These are phyloP conservation scores for Boletellus ananas DNA, from an alignment of 768 basidiomycete genomes.

Conservation along the genomic window DNA sequence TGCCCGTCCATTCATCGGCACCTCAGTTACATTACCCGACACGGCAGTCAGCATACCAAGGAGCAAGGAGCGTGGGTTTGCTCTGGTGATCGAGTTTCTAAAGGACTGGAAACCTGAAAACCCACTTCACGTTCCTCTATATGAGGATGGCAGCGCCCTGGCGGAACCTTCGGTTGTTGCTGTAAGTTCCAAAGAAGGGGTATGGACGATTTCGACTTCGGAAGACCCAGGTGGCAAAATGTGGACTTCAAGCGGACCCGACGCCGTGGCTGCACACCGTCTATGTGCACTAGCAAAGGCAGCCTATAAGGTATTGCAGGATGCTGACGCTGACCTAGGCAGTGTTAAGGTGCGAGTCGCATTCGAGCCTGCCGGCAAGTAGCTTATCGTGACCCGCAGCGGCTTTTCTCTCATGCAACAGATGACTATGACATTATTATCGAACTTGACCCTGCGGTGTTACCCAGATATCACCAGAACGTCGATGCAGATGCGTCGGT, in stretches of 20 bases:
- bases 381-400: constrained; percentile 38
- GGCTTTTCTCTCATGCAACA: constrained; percentile 81
- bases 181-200: constrained; percentile 38
- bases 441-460: constrained; percentile 56
- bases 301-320: constrained; percentile 57
- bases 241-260: constrained; percentile 72
- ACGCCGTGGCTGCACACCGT: constrained; percentile 68
- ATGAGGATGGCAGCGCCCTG: constrained; percentile 29
- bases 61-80: constrained; percentile 80
- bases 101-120: constrained; percentile 83
- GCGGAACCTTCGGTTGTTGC: constrained; percentile 22
- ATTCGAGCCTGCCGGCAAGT: not conserved
- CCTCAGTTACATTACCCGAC: constrained; percentile 29
- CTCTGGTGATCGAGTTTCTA: constrained; percentile 66
- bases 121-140: constrained; percentile 72
- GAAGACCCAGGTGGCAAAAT: constrained; percentile 67
- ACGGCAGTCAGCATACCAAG: constrained; percentile 51
- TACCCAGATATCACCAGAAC: constrained; percentile 77
- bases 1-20: constrained; percentile 71
- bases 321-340: constrained; percentile 45
- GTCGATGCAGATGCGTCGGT: constrained; percentile 47
- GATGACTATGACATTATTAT: constrained; percentile 85
- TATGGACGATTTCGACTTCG: constrained; percentile 80
- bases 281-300: constrained; percentile 72
- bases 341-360: constrained; percentile 54